Percentiles rank a stretch among this genome's conserved stretches.
Evolutionary conservation across 2,329 filamentous ascomycete species (phyloP).

Genomic region (Colletotrichum brevisporum): DNA sequence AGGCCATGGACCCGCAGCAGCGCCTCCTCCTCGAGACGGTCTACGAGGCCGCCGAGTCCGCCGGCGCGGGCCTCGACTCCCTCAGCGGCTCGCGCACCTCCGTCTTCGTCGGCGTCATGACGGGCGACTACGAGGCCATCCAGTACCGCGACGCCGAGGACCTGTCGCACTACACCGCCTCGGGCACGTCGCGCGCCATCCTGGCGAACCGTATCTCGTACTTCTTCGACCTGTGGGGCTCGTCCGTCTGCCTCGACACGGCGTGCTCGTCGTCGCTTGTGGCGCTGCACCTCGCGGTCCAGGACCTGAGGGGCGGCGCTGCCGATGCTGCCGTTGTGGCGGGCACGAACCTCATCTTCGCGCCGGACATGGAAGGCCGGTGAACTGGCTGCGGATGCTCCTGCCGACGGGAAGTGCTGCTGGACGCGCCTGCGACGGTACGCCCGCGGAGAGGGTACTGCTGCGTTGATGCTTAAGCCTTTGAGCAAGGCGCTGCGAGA

Average conservation of each 20-base stretch:
- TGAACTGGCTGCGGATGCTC: constrained; percentile 39
- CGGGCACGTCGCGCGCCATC: constrained; percentile 43
- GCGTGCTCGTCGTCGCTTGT: constrained; percentile 61
- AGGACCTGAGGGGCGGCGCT: constrained; percentile 51
- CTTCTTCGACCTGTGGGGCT: constrained; percentile 55
- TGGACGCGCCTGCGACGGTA: constrained; percentile 49
- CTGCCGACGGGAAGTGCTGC: constrained; percentile 44
- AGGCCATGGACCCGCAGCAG: constrained; percentile 52
- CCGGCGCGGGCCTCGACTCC: constrained; percentile 32
- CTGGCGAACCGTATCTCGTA: constrained; percentile 58
- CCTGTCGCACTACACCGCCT: constrained; percentile 46
- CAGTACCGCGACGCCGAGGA: constrained; percentile 45
- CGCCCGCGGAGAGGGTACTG: constrained; percentile 61
- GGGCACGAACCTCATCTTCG: constrained; percentile 45
- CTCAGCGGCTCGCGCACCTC: constrained; percentile 21
- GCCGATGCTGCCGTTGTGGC: constrained; percentile 47
- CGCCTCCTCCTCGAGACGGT: constrained; percentile 50
- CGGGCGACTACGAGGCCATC: constrained; percentile 47
- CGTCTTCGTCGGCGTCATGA: constrained; percentile 43
- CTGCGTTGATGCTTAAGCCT: constrained; percentile 64
- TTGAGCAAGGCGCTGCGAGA: constrained; percentile 60
- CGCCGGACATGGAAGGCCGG: constrained; percentile 9
- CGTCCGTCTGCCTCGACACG: constrained; percentile 59
- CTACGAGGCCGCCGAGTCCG: constrained; percentile 50
- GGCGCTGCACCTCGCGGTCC: constrained; percentile 57